Conservation (phyloP, 768 basidiomycete genomes). For the Boletus rubropictus region DNA sequence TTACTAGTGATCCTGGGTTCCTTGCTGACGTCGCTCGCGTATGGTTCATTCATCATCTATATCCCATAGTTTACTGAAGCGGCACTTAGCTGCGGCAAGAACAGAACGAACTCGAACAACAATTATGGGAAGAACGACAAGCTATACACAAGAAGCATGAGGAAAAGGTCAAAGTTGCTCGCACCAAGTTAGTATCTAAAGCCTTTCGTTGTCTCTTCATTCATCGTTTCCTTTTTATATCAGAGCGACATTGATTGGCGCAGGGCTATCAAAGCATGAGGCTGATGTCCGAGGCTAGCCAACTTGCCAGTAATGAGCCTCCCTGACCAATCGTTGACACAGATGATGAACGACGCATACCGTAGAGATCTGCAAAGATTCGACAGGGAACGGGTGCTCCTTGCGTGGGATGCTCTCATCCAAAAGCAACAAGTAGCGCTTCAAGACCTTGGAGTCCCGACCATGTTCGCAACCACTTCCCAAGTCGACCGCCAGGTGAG, state of each 20-base stretch:
- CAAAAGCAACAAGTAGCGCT: conserved; percentile 64
- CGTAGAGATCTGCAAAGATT: conserved; percentile 61
- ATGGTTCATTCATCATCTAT: conserved; percentile 12
- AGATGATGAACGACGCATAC: conserved; percentile 65
- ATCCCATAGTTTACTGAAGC: conserved; percentile 6
- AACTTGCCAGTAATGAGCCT: conserved; percentile 1
- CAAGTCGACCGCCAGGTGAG: conserved; percentile 53
- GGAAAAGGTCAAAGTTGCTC: conserved; percentile 63
- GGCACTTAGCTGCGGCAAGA: conserved; percentile 57
- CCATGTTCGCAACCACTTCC: conserved; percentile 58
- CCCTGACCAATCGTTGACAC: conserved; percentile 17
- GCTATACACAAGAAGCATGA: conserved; percentile 60
- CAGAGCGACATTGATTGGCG: conserved; percentile 66
- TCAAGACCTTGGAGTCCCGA: conserved; percentile 56
- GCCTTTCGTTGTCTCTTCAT: background rate
- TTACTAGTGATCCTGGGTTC: conserved; percentile 51
- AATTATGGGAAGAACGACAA: conserved; percentile 62
- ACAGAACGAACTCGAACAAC: conserved; percentile 63
- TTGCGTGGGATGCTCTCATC: conserved; percentile 74
- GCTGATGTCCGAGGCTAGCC: conserved; percentile 27
- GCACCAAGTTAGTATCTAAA: conserved; percentile 49
- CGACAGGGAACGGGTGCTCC: conserved; percentile 61
- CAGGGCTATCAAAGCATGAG: conserved; percentile 63
- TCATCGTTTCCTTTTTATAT: conserved; percentile 1
- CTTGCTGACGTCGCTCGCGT: conserved; percentile 50